Evolutionary conservation across 2,329 filamentous ascomycete species (phyloP), one percentile per base, ranked within the genome.

Genomic region (Phyllosticta capitalensis): DNA sequence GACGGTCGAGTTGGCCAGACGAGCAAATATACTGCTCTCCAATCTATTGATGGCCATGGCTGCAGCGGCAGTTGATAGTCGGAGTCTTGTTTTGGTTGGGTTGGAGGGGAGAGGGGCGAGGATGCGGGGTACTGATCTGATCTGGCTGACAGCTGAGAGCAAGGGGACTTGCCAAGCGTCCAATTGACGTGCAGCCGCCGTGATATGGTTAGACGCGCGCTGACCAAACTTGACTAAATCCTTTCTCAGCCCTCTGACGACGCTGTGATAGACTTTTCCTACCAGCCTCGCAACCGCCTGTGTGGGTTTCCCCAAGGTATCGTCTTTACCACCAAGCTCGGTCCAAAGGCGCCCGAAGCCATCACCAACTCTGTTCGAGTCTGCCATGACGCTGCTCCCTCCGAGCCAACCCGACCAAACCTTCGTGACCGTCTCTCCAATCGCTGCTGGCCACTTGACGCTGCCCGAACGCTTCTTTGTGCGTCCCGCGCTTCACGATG

Each of bases 401-500:
- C 56, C 66, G 20, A 62, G 65, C 2, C 56, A 61, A 1, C 56
- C 61, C 14, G 58, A 64, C 33, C 68, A 71, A 60, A 64, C 60
- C 20, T 71, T 68, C 58, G 68, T 71, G 10, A 67, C 66, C 3
- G 63, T 72, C 12, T 71, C 70, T 3, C 67, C 70, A 12, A 64
- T 72, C 2, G 64, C 68, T 53, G 69, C 64, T 12, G 69, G 70
- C 5, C 64, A 76, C 38, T 67, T 81, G 20, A 80, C 78, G 14
- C 71, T 81, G 4, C 77, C 78, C 0, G 76, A 80, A 55, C 65
- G 65, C 9, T 67, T 76, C 30, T 81, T 81, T 65, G 71, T 81
- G 19, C 72, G 75, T 14, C 71, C 75, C 10, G 75, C 76, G 1
- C 72, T 75, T 53, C 72, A 74, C 2, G 67, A 72, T 6, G 75